Evolutionary conservation across 345 rosid genomes (phyloP), one percentile per base, ranked within the genome.

Genomic region (Salix brachista): DNA sequence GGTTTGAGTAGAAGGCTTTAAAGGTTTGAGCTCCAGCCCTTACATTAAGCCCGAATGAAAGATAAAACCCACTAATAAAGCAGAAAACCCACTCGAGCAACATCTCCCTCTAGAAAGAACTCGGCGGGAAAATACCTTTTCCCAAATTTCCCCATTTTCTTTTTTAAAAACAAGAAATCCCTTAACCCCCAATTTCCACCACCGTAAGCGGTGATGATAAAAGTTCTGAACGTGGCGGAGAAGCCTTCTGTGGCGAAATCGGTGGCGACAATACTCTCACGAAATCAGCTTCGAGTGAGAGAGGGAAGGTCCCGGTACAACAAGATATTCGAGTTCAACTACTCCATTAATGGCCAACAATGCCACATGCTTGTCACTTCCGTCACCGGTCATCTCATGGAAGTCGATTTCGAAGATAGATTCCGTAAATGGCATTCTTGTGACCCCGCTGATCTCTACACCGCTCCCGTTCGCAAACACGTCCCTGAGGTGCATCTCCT

Each of bases 181-280:
- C 44, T 6, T 28, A 80, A 25, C 61, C 67, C 44, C 46, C 79
- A 75, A 48, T 39, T 48, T 39, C 52, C 72, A 30, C 61, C 77
- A 4, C 36, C 81, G 9, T 44, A 17, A 32, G n/a, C 34, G 75
- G 79, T 42, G 86, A 77, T 88, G 74, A 86, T 90, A 67, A 85
- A 82, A 37, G 97, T 91, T 26, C 77, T 95, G 69, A 95, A 90
- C 71, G 98, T 95, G 85, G 99, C 99, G 80, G 99, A 95, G 91
- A 95, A 95, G 85, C 99, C 99, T n/a, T 95, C 96, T n/a, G 99
- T 95, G 80, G 99, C 99, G 81, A 95, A 95, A 80, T 85, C 98
- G 42, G 98, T 95, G 67, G 88, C 98, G 23, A 82, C 83, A 30
- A 84, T 93, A 61, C 85, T 95, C 11, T 93, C 99, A 7, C 78